phyloP scores from a whole-genome alignment of 495 filamentous ascomycete species.

The Penicillium alfredii region DNA sequence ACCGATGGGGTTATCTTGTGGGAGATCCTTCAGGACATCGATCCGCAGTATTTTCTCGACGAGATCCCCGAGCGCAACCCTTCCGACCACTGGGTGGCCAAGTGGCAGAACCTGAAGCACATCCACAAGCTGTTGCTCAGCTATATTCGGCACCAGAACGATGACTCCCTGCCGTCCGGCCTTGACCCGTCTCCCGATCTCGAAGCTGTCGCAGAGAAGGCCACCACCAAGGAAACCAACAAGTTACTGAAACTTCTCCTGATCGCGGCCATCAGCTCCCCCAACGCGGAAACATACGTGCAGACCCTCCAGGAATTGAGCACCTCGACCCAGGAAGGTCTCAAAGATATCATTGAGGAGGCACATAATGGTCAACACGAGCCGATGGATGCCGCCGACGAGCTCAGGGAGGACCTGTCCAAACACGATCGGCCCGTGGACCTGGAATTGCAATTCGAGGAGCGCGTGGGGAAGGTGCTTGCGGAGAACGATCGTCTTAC shows the following conservation, averaged over 20 bases:
- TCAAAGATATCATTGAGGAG: slow-evolving; percentile 47
- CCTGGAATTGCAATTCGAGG: slow-evolving; percentile 48
- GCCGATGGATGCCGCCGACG: slow-evolving; percentile 29
- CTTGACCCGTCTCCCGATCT: slow-evolving; percentile 49
- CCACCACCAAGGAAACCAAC: slow-evolving; percentile 34
- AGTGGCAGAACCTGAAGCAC: slow-evolving; percentile 59
- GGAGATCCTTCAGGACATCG: slow-evolving; percentile 61
- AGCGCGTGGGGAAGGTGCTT: slow-evolving; percentile 47
- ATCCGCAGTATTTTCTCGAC: slow-evolving; percentile 62
- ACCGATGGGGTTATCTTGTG: slow-evolving; percentile 70
- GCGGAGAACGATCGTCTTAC: slow-evolving; percentile 45
- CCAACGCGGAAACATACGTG: slow-evolving; percentile 50
- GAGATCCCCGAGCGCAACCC: slow-evolving; percentile 52
- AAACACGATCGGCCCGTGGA: slow-evolving; percentile 38
- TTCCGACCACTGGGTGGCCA: slow-evolving; percentile 45
- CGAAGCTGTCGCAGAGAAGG: slow-evolving; percentile 51
- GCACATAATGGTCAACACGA: slow-evolving; percentile 39
- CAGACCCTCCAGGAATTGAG: slow-evolving; percentile 45
- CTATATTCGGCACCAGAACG: slow-evolving; percentile 58
- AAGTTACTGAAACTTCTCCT: slow-evolving; percentile 62
- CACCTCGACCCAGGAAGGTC: slow-evolving; percentile 37
- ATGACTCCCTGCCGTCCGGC: slow-evolving; percentile 42
- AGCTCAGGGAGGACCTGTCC: slow-evolving; percentile 30
- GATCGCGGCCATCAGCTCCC: slow-evolving; percentile 54
- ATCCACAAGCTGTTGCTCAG: slow-evolving; percentile 59